Evolutionary conservation across 75 land plant species (phyloP).

Genomic region (Pinus tabuliformis): DNA sequence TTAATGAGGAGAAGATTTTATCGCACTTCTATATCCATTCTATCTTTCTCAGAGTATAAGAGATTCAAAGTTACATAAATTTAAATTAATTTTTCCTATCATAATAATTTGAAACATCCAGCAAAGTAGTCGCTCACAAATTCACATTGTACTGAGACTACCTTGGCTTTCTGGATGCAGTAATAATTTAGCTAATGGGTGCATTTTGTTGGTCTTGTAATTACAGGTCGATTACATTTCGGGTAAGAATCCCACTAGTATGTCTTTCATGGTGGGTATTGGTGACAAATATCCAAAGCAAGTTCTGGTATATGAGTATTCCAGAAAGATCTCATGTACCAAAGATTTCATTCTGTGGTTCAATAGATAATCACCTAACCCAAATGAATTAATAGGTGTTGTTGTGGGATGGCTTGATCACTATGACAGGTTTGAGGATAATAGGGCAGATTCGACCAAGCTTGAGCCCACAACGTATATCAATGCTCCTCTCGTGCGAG

Average conservation of each 20-base stretch:
- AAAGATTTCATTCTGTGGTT: conserved; percentile 63
- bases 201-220: too few species aligned
- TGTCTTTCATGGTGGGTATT: too few species aligned
- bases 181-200: too few species aligned
- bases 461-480: conserved; percentile 79
- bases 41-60: too few species aligned
- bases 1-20: too few species aligned
- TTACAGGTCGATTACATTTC: conserved; percentile 66
- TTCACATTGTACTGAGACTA: too few species aligned
- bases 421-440: conserved; percentile 60
- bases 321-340: background rate
- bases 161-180: too few species aligned
- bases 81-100: too few species aligned
- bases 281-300: background rate
- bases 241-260: conserved; percentile 43
- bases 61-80: too few species aligned
- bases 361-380: conserved; percentile 41
- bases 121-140: too few species aligned
- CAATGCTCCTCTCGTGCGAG: conserved; percentile 70
- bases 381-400: conserved; percentile 71
- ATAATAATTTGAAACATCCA: too few species aligned
- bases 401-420: conserved; percentile 79
- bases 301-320: conserved; percentile 7
- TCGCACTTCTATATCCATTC: too few species aligned
- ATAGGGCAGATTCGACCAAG: conserved; percentile 35